phyloP scores from a whole-genome alignment of 75 land plant species.

The Picea glauca region DNA sequence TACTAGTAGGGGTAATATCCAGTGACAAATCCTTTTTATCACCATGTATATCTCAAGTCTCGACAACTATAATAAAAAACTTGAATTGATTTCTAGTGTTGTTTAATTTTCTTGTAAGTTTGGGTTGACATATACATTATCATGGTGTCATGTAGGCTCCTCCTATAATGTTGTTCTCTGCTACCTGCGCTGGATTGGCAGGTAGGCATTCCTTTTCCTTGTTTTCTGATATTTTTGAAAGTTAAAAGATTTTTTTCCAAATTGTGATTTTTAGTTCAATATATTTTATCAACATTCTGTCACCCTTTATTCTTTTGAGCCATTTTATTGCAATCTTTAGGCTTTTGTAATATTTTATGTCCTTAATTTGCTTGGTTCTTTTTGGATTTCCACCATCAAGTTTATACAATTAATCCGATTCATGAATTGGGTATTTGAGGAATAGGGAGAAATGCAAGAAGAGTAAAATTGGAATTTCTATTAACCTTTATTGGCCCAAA shows the following conservation, averaged over 20 bases:
- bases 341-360: background rate
- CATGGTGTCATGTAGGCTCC: slow-evolving; percentile 57
- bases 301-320: background rate
- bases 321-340: background rate
- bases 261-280: background rate
- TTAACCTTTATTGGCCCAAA: background rate
- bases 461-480: background rate
- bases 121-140: background rate
- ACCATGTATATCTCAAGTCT: background rate
- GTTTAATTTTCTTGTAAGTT: background rate
- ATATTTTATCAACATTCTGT: background rate
- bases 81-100: background rate
- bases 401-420: background rate
- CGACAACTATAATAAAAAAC: background rate
- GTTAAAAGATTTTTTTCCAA: background rate
- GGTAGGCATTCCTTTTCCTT: slow-evolving; percentile 31
- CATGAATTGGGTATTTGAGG: background rate
- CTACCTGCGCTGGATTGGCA: slow-evolving; percentile 83
- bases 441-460: background rate
- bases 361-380: background rate
- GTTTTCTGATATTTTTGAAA: background rate
- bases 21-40: background rate
- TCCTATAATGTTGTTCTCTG: slow-evolving; percentile 79
- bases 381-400: background rate
- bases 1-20: background rate